These are phyloP conservation scores for Hyaloperonospora arabidopsidis DNA, from an alignment of 352 stramenopile species.

Conservation along the genomic window DNA sequence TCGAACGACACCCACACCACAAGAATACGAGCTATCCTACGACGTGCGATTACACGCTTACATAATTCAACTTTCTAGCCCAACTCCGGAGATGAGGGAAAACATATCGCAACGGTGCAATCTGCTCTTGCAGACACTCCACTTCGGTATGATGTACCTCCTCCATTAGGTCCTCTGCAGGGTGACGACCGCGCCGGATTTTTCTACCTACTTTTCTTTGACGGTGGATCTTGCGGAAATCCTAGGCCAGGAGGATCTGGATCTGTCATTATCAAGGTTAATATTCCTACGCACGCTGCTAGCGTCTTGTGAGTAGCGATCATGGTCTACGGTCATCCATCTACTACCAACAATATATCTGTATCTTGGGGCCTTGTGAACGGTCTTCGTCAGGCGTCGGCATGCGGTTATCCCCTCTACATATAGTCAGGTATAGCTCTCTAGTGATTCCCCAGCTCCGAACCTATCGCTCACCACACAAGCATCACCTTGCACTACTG, in stretches of 20 bases:
- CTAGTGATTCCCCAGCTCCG: background rate
- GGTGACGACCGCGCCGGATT: background rate
- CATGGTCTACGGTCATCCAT: background rate
- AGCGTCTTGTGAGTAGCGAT: background rate
- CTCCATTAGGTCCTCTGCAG: background rate
- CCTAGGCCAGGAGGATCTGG: too few species aligned
- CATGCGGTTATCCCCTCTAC: too few species aligned
- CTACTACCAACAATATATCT: background rate
- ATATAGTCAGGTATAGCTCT: too few species aligned
- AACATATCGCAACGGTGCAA: background rate
- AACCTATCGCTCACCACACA: background rate
- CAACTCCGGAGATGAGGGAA: background rate
- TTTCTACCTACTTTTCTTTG: slow-evolving; percentile 6
- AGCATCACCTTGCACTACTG: background rate
- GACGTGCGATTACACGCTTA: background rate
- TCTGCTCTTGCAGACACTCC: background rate
- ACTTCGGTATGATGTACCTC: background rate
- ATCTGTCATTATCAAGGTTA: background rate
- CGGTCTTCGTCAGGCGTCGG: too few species aligned
- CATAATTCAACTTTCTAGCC: background rate
- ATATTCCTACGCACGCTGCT: background rate
- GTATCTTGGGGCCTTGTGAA: background rate
- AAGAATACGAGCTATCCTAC: too few species aligned
- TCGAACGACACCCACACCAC: background rate
- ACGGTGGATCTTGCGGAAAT: too few species aligned